Percentiles rank a stretch among this genome's conserved stretches.
These are phyloP conservation scores for Leishmania braziliensis DNA, from an alignment of 208 protist genomes.

Conservation along the genomic window DNA sequence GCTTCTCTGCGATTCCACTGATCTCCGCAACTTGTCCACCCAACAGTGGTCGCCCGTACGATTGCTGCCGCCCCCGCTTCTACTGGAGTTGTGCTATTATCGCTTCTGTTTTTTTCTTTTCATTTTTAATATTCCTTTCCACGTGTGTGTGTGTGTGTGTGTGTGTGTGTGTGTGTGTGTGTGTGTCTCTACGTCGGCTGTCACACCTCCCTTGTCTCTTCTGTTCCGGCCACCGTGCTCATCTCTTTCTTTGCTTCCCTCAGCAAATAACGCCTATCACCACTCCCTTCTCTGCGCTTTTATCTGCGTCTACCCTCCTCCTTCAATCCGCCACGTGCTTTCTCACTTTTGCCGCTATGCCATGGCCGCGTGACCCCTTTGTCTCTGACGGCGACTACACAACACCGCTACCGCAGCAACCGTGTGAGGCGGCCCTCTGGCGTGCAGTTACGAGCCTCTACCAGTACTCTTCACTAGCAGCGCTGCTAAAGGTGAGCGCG, in stretches of 20 bases:
- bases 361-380: slow-evolving; percentile 27
- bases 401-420: slow-evolving; percentile 36
- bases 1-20: not conserved
- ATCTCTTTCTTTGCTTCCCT: not conserved
- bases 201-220: not conserved
- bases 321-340: not conserved
- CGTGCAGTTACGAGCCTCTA: slow-evolving; percentile 30
- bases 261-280: not conserved
- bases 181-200: not conserved
- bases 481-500: slow-evolving; percentile 15
- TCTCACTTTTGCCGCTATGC: slow-evolving; percentile 2
- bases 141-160: not conserved
- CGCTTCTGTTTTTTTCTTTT: not conserved
- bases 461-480: slow-evolving; percentile 8
- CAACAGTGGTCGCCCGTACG: not conserved
- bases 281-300: not conserved
- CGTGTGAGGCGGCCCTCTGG: slow-evolving; percentile 39
- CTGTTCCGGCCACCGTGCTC: not conserved
- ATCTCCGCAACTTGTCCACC: not conserved
- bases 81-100: not conserved
- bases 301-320: not conserved
- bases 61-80: not conserved
- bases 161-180: not conserved
- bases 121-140: not conserved
- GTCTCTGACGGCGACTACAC: slow-evolving; percentile 33